Evolutionary conservation across 2,329 filamentous ascomycete species (phyloP).

Genomic region (Neonectria hederae): DNA sequence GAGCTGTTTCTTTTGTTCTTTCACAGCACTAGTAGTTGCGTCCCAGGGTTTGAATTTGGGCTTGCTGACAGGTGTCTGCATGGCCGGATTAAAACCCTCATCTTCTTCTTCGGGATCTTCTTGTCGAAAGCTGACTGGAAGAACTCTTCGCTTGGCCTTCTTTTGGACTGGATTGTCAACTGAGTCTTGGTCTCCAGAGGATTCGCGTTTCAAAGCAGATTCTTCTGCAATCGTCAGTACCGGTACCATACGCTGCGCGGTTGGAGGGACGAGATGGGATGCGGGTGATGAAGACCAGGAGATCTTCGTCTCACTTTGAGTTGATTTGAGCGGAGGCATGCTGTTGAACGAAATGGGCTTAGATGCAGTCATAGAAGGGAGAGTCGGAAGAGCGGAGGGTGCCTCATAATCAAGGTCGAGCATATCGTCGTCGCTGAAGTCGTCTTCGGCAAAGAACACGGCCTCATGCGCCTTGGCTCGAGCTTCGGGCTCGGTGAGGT

Average conservation of each 20-base stretch:
- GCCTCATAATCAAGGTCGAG: slow-evolving; percentile 75
- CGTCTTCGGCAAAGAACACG: slow-evolving; percentile 78
- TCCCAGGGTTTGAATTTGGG: slow-evolving; percentile 36
- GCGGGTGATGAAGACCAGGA: slow-evolving; percentile 78
- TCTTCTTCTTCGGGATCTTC: slow-evolving; percentile 49
- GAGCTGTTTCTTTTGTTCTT: slow-evolving; percentile 80
- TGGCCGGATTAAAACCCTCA: slow-evolving; percentile 18
- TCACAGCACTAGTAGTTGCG: slow-evolving; percentile 39
- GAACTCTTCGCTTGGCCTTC: slow-evolving; percentile 67
- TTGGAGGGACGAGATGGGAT: slow-evolving; percentile 56
- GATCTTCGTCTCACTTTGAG: slow-evolving; percentile 49
- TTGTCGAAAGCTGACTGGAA: slow-evolving; percentile 62
- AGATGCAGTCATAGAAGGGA: slow-evolving; percentile 35
- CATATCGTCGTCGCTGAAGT: slow-evolving; percentile 86
- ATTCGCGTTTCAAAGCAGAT: slow-evolving; percentile 54
- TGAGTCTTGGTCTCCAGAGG: slow-evolving; percentile 45
- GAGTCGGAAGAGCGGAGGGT: slow-evolving; percentile 60
- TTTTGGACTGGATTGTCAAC: slow-evolving; percentile 39
- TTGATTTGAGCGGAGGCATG: slow-evolving; percentile 42
- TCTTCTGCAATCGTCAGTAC: slow-evolving; percentile 32
- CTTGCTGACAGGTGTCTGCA: slow-evolving; percentile 41
- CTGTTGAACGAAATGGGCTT: slow-evolving; percentile 37
- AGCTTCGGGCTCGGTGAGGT: slow-evolving; percentile 46
- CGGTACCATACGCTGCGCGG: slow-evolving; percentile 28
- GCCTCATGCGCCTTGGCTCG: slow-evolving; percentile 41